Conservation (phyloP, 140 eudicot species). For the Cichorium intybus region DNA sequence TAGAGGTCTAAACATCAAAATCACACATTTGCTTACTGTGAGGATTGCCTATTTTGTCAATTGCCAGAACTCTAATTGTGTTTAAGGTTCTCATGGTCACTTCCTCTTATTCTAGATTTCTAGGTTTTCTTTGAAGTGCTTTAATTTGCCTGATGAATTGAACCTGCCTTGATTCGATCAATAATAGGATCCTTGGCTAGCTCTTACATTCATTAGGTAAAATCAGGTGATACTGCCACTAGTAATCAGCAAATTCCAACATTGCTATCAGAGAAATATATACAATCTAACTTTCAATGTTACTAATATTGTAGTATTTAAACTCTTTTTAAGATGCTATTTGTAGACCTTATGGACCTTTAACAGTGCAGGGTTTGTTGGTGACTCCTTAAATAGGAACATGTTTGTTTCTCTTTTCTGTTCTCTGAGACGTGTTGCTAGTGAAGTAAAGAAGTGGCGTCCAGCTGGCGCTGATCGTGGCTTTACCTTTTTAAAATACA, state of each 20-base stretch:
- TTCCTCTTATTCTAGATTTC: not conserved
- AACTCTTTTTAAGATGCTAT: constrained; percentile 3
- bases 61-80: not conserved
- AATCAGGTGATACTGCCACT: constrained; percentile 9
- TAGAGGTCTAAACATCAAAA: not conserved
- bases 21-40: not conserved
- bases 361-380: constrained; percentile 91
- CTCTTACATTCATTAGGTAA: not conserved
- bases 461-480: constrained; percentile 98
- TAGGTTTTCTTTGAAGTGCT: not conserved
- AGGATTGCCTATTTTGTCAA: not conserved
- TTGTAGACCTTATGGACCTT: constrained; percentile 44
- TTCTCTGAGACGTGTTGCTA: constrained; percentile 56
- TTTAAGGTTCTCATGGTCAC: not conserved
- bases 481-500: constrained; percentile 77
- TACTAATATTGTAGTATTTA: not conserved
- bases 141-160: not conserved
- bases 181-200: not conserved
- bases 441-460: constrained; percentile 93
- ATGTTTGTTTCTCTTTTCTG: constrained; percentile 97
- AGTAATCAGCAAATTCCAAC: not conserved
- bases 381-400: constrained; percentile 94
- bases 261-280: not conserved
- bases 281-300: constrained; percentile 1
- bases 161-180: not conserved